These are phyloP conservation scores for Colletotrichum lentis DNA, from an alignment of 2,329 filamentous ascomycete species.

Conservation along the genomic window DNA sequence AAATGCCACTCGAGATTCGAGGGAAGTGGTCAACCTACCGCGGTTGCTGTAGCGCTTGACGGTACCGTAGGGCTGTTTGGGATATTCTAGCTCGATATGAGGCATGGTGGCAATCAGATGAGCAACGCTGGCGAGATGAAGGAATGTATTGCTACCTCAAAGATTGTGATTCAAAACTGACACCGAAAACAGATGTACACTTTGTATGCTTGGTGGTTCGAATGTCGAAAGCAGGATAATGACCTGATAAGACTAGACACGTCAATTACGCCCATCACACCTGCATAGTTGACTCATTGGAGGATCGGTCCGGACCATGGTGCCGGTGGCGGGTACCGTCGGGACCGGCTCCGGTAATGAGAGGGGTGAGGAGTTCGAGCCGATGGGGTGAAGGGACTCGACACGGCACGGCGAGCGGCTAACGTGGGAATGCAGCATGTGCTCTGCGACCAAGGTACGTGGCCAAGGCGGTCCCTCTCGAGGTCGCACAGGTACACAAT, in stretches of 20 bases:
- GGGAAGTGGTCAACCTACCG: constrained; percentile 54
- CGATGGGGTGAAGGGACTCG: not conserved
- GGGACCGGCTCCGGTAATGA: constrained; percentile 3
- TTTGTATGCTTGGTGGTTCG: not conserved
- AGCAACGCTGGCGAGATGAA: not conserved
- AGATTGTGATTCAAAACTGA: too few relatives aligned
- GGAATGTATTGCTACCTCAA: too few relatives aligned
- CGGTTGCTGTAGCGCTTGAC: constrained; percentile 72
- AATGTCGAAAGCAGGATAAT: not conserved
- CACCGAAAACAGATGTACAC: not conserved
- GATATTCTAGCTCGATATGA: constrained; percentile 63
- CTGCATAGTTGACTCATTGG: constrained; percentile 16
- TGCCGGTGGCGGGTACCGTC: constrained; percentile 2
- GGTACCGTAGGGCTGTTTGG: constrained; percentile 69
- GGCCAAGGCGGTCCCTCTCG: too few relatives aligned
- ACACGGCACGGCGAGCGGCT: not conserved
- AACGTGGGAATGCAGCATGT: not conserved
- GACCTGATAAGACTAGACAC: not conserved
- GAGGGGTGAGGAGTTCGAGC: not conserved
- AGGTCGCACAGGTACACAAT: too few relatives aligned
- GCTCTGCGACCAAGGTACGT: too few relatives aligned
- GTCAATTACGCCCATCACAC: constrained; percentile 5
- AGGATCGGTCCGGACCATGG: not conserved
- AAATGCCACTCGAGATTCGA: not conserved
- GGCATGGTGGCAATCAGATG: constrained; percentile 48